A percentile compares a stretch with the other conserved stretches of the same genome.
Conservation (phyloP, 768 basidiomycete genomes). For the Lanmaoa pseudosensibilis region DNA sequence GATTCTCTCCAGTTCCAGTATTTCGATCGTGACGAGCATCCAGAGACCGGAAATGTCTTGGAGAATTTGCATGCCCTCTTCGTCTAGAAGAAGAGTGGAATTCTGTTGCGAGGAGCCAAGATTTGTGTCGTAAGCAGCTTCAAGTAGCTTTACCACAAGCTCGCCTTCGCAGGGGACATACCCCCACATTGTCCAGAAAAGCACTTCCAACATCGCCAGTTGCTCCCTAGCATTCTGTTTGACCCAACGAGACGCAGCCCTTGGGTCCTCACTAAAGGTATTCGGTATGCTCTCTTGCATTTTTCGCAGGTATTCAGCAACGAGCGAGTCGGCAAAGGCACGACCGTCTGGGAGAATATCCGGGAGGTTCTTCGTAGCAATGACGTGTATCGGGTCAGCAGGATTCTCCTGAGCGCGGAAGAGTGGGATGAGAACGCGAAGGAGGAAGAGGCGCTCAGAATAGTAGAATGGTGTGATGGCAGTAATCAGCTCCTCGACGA, state of each 20-base stretch:
- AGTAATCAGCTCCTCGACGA: slow-evolving; percentile 45
- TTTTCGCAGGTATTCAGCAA: slow-evolving; percentile 59
- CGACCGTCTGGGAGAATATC: slow-evolving; percentile 62
- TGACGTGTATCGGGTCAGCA: slow-evolving; percentile 49
- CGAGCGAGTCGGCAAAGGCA: slow-evolving; percentile 59
- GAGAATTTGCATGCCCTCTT: slow-evolving; percentile 63
- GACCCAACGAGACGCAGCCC: slow-evolving; percentile 62
- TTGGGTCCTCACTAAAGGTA: slow-evolving; percentile 49
- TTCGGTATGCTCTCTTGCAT: slow-evolving; percentile 50
- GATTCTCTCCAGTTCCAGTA: slow-evolving; percentile 75
- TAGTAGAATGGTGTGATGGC: slow-evolving; percentile 81
- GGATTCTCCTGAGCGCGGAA: slow-evolving; percentile 68
- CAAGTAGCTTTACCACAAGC: slow-evolving; percentile 61
- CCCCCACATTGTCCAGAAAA: slow-evolving; percentile 89
- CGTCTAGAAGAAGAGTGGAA: slow-evolving; percentile 66
- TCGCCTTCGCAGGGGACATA: slow-evolving; percentile 64
- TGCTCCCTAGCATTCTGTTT: slow-evolving; percentile 80
- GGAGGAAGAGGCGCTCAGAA: slow-evolving; percentile 71
- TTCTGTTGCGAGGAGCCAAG: slow-evolving; percentile 67
- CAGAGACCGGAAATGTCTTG: slow-evolving; percentile 73
- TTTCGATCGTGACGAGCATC: slow-evolving; percentile 77
- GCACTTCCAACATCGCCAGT: slow-evolving; percentile 74
- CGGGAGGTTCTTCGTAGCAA: slow-evolving; percentile 57
- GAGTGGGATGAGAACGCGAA: slow-evolving; percentile 71
- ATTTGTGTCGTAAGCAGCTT: slow-evolving; percentile 60